Evolutionary conservation across 2,329 filamentous ascomycete genomes (phyloP), one percentile per base, ranked within the genome.

Genomic region (Colletotrichum musae): DNA sequence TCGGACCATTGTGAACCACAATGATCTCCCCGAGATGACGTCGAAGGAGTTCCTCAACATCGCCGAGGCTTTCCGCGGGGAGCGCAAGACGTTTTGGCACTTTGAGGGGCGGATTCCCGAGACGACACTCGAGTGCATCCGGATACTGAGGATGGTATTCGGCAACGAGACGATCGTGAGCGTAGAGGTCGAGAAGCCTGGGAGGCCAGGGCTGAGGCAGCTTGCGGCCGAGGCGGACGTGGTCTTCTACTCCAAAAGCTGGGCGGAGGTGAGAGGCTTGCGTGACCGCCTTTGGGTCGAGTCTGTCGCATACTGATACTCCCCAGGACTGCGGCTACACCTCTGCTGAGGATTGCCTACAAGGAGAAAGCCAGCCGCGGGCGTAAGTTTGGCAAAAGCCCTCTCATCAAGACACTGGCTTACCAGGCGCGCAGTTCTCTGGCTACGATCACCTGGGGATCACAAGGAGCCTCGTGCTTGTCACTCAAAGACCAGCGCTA

Each of bases 171-270:
- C 24, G 26, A 71, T 74, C 54, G 81, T 94, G 75, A 94, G 92
- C 77, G 88, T 94, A 62, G 92, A 94, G 78, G 81, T 92, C 50
- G 92, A 94, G 80, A 94, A 93, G 76, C 91, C 92, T 2, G 85
- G 84, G 13, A 86, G 92, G 12, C 77, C 80, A 32, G 90, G 89
- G 2, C 82, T 94, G 64, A 80, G 83, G 58, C 82, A 87, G 32
- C 83, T 93, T 56, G 90, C 90, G 28, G 82, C 82, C 45, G 83
- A 86, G 73, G 91, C 91, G 26, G 89, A 94, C 75, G 86, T 93
- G 18, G 88, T 94, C n/a, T 93, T 94, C 77, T 94, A 91, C 79
- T 93, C 92, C 13, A 88, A 86, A 74, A 85, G 84, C 58, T 94
- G 92, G 92, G 92, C 92, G 68, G 86, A 91, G 82, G 91, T 91